Evolutionary conservation across 257 asterid genomes (phyloP).

Genomic region (Marsdenia floribunda): DNA sequence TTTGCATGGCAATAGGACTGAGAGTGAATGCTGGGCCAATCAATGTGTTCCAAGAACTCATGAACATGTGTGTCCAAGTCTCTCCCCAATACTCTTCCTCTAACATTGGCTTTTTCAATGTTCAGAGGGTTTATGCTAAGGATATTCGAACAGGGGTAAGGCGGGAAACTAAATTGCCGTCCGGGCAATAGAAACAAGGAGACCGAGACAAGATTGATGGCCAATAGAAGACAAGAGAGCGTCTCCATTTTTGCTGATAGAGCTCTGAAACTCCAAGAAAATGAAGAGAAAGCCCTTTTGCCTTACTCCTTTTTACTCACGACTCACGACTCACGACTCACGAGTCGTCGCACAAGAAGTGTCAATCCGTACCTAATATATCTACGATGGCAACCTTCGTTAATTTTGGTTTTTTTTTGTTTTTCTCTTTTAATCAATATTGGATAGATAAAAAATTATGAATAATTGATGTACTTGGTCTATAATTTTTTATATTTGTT

Average conservation of each 20-base stretch:
- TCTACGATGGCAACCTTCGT: no score
- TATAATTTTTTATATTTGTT: no score
- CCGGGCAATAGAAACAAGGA: neutral
- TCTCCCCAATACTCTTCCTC: neutral
- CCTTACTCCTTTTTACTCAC: neutral
- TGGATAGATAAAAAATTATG: no score
- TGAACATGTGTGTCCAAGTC: neutral
- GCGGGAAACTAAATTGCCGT: slow-evolving; percentile 7
- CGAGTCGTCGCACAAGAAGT: neutral
- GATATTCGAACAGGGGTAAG: neutral
- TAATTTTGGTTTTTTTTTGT: no score
- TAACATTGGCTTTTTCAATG: neutral
- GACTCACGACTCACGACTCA: neutral
- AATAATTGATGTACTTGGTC: no score
- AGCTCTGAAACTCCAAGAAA: neutral
- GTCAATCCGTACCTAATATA: neutral
- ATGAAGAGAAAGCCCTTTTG: neutral
- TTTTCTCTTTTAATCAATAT: no score
- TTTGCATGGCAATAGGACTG: neutral
- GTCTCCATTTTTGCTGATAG: neutral
- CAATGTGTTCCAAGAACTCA: neutral
- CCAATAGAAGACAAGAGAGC: neutral
- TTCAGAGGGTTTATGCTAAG: slow-evolving; percentile 1
- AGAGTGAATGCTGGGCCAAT: slow-evolving; percentile 5
- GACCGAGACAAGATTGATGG: neutral